Percentiles rank a stretch among this genome's conserved stretches.
These are phyloP conservation scores for Globisporangium paddicum DNA, from an alignment of 352 stramenopile genomes.

Conservation along the genomic window DNA sequence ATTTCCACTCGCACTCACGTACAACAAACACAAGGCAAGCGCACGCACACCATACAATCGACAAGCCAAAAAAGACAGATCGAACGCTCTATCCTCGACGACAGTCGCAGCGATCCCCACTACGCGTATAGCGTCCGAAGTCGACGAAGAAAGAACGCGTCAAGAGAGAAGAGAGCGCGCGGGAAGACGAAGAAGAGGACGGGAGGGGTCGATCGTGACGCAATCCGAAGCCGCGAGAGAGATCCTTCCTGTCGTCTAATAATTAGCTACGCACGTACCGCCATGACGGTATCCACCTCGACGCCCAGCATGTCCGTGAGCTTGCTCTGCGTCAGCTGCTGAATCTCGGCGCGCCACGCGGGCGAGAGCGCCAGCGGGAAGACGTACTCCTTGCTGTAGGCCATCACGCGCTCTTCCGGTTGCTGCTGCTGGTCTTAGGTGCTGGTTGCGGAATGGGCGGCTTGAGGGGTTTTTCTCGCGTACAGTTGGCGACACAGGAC, in stretches of 20 bases:
- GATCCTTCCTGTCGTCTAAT: not conserved
- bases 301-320: constrained; percentile 78
- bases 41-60: not conserved
- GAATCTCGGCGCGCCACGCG: constrained; percentile 56
- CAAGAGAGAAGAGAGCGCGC: not conserved
- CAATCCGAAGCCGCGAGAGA: not conserved
- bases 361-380: constrained; percentile 54
- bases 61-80: not conserved
- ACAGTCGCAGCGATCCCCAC: not conserved
- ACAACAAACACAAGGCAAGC: not conserved
- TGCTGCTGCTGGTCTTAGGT: not conserved
- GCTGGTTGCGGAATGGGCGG: constrained; percentile 6
- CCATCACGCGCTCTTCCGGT: constrained; percentile 12
- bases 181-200: not conserved
- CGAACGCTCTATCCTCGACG: not conserved
- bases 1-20: not conserved
- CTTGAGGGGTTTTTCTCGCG: not conserved
- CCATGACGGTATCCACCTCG: constrained; percentile 82
- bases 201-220: not conserved
- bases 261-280: constrained; percentile 38
- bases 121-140: too few species aligned
- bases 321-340: constrained; percentile 38
- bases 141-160: constrained; percentile 2
- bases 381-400: constrained; percentile 43
- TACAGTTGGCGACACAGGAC: not conserved